Percentiles rank a stretch among this genome's conserved stretches.
Evolutionary conservation across 371 early-diverging fungal genomes (phyloP).

Genomic region (Syncephalastrum monosporum): DNA sequence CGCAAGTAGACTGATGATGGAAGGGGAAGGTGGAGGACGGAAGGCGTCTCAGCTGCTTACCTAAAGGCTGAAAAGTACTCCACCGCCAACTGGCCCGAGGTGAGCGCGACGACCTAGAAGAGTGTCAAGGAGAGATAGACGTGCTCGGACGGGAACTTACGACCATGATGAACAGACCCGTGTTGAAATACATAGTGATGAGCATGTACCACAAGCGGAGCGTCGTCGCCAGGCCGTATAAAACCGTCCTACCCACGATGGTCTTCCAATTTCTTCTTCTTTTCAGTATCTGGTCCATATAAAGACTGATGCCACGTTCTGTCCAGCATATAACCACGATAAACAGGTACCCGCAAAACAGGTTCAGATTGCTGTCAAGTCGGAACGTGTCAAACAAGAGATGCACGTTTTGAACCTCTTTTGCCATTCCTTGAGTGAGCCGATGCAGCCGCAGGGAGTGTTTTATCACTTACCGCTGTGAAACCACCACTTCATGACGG

Average conservation of each 20-base stretch:
- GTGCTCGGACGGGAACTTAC: constrained; percentile 13
- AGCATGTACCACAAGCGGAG: constrained; percentile 40
- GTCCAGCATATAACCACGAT: constrained; percentile 27
- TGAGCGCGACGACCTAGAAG: constrained; percentile 9
- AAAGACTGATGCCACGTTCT: constrained; percentile 27
- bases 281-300: constrained; percentile 14
- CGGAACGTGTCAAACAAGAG: constrained; percentile 31
- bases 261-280: background rate
- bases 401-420: constrained; percentile 29
- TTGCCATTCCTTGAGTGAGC: background rate
- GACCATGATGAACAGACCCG: constrained; percentile 29
- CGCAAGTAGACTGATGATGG: no score
- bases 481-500: constrained; percentile 29
- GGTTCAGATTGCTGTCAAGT: constrained; percentile 12
- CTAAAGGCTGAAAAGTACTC: constrained; percentile 3
- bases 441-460: background rate
- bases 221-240: constrained; percentile 28
- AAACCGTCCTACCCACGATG: constrained; percentile 14
- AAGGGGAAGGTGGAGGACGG: no score
- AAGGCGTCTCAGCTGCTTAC: no score
- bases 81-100: constrained; percentile 9
- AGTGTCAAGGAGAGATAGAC: background rate
- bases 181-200: constrained; percentile 40
- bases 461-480: constrained; percentile 20
- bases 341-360: constrained; percentile 24